Percentiles rank a stretch among this genome's conserved stretches.
Conservation (phyloP, 129 eudicot genomes). For the Heracleum sosnowskyi region DNA sequence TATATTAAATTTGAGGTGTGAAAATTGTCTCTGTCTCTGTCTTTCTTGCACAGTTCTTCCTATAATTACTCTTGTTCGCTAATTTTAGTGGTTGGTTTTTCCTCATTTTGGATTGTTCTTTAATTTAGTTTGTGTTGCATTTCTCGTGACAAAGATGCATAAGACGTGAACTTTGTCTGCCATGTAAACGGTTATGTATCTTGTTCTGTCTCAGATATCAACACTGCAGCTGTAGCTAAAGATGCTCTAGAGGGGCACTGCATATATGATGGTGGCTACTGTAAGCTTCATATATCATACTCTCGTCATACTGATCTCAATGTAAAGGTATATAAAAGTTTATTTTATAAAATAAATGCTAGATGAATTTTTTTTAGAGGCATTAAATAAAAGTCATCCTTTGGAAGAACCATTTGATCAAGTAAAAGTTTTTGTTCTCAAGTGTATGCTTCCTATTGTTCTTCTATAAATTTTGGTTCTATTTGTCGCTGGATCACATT, state of each 20-base stretch:
- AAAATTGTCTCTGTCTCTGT: neutral
- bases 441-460: conserved; percentile 20
- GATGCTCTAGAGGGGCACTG: conserved; percentile 66
- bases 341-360: conserved; percentile 24
- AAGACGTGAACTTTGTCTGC: neutral
- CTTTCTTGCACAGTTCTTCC: neutral
- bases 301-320: conserved; percentile 88
- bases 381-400: conserved; percentile 12
- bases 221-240: conserved; percentile 52
- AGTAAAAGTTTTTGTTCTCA: conserved; percentile 8
- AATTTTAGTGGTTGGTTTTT: neutral
- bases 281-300: conserved; percentile 88
- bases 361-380: conserved; percentile 9
- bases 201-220: conserved; percentile 31
- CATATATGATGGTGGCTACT: conserved; percentile 88
- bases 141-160: neutral
- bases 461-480: neutral
- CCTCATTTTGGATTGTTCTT: neutral
- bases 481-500: neutral
- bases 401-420: conserved; percentile 17
- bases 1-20: too few relatives aligned
- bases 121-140: neutral
- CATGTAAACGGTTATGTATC: neutral
- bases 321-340: conserved; percentile 49
- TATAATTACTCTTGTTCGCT: neutral